A percentile compares a stretch with the other conserved stretches of the same genome.
Conservation (phyloP, 2,329 filamentous ascomycete species). For the Dactylellina haptotyla region DNA sequence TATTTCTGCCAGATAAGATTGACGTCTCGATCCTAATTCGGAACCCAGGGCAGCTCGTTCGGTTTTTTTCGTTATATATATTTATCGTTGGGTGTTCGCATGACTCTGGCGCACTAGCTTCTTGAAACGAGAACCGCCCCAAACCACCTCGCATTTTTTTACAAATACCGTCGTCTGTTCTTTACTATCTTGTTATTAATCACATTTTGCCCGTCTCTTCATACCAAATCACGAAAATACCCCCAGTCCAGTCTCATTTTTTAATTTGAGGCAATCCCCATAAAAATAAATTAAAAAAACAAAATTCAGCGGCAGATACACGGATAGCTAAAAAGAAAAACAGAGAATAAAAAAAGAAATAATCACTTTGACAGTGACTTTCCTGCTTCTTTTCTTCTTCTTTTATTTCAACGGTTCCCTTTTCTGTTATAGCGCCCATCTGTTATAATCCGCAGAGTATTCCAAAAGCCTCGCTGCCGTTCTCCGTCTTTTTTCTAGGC, state of each 20-base stretch:
- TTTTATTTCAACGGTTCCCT: conserved; percentile 3
- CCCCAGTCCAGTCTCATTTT: conserved; percentile 25
- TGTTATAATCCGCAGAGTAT: conserved; percentile 39
- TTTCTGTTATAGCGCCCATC: conserved; percentile 25
- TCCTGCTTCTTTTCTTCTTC: conserved; percentile 18
- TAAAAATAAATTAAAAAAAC: conserved; percentile 17
- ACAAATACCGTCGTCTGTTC: conserved; percentile 42
- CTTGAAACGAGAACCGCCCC: conserved; percentile 51
- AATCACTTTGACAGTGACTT: conserved; percentile 35
- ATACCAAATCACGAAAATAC: conserved; percentile 16
- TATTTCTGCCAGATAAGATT: conserved; percentile 46
- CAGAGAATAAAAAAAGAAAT: conserved; percentile 24
- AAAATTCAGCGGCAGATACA: conserved; percentile 29
- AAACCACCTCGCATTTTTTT: conserved; percentile 50
- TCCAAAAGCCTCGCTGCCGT: conserved; percentile 46
- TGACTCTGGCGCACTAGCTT: conserved; percentile 41
- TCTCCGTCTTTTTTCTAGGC: conserved; percentile 35
- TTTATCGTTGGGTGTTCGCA: conserved; percentile 48
- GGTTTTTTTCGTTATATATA: conserved; percentile 35
- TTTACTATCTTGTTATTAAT: conserved; percentile 37
- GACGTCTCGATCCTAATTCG: conserved; percentile 47
- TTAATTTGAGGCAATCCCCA: conserved; percentile 29
- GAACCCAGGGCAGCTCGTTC: conserved; percentile 1
- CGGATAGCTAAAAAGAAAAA: conserved; percentile 1
- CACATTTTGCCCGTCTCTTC: conserved; percentile 37